These are phyloP conservation scores for Colletotrichum camelliae DNA, from an alignment of 2,329 filamentous ascomycete species.

Conservation along the genomic window DNA sequence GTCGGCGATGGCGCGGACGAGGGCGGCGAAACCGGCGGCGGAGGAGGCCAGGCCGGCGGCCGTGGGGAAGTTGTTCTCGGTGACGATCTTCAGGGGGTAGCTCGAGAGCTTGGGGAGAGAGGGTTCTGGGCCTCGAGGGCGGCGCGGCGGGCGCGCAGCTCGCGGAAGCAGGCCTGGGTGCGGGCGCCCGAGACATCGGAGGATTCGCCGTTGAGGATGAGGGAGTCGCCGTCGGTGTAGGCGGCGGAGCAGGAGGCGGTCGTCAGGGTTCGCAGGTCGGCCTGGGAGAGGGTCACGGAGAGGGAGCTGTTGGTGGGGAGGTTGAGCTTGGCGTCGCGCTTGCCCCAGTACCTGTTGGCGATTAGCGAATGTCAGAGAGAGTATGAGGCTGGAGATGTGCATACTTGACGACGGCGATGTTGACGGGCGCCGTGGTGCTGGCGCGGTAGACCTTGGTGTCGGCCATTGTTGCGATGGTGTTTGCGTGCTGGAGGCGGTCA, in stretches of 20 bases:
- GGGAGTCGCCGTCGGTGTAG: conserved; percentile 70
- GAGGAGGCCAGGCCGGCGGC: conserved; percentile 86
- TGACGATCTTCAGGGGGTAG: conserved; percentile 83
- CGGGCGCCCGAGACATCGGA: conserved; percentile 88
- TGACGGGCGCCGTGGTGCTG: conserved; percentile 95
- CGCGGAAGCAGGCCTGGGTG: conserved; percentile 92
- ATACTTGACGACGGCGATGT: conserved; percentile 97
- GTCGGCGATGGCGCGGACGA: conserved; percentile 87
- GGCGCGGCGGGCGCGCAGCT: conserved; percentile 79
- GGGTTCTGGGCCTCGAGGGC: conserved; percentile 73
- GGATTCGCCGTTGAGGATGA: conserved; percentile 81
- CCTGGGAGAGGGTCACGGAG: conserved; percentile 93
- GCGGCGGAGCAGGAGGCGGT: conserved; percentile 86
- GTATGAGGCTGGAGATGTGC: conserved; percentile 22
- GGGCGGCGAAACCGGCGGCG: conserved; percentile 71
- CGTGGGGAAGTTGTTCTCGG: conserved; percentile 98
- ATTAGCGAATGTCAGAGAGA: conserved; percentile 36
- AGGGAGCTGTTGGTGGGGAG: conserved; percentile 98
- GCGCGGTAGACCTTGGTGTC: conserved; percentile 77
- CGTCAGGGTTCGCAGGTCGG: conserved; percentile 92
- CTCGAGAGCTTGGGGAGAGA: conserved; percentile 82
- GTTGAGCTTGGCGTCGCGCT: conserved; percentile 91
- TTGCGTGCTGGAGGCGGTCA: conserved; percentile 24
- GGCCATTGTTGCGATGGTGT: conserved; percentile 40
- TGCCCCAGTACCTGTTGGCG: conserved; percentile 81